Base-by-base conservation (phyloP, 306 rosid genomes). In the Psophocarpus tetragonolobus region DNA sequence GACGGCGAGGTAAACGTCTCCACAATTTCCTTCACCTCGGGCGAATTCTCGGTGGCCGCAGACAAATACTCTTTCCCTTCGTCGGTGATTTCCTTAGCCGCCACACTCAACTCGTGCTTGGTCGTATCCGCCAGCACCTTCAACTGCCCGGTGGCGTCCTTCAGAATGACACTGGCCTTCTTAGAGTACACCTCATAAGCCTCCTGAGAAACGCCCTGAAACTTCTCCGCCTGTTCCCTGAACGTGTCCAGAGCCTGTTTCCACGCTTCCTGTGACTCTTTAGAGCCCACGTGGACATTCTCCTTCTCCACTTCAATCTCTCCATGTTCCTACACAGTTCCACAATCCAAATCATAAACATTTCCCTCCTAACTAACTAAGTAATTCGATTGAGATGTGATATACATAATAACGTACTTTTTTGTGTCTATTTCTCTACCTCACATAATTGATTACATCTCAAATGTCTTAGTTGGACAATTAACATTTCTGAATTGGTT, bases 41-140 rank as follows among this genome's bases (percentile, higher is more conserved):
- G 99, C 14, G 88, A 90, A 51, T 87, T 84, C 71, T 93, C 87
- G 13, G 97, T 50, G 12, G 96, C 99, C 3, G 86, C 64, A 63
- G 91, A 66, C 41, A 93, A 64, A 81, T 87, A 91, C 65, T 81
- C 92, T 88, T 87, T 91, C 29, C 97, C 91, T 63, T 92, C 97
- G 58, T 88, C 94, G 35, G 93, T 60, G 27, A 91, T 77, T 66
- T 87, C 99, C 75, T 90, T 86, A 1, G 91, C 91, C 18, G 83
- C 86, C 80, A 70, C 88, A 69, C 78, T 80, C 89, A 93, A 82
- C 54, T 91, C 99, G 33, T 58, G 38, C 51, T 45, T 76, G 3
- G 96, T 97, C 86, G 90, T 87, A 50, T 88, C 97, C 6, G 97
- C 94, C 68, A 92, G 96, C 72, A 93, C 82, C 83, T 88, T 92